Percentiles rank a stretch among this genome's conserved stretches.
Evolutionary conservation across 1,139 yeast genomes (phyloP).

Genomic region (Kodamaea fungicola): DNA sequence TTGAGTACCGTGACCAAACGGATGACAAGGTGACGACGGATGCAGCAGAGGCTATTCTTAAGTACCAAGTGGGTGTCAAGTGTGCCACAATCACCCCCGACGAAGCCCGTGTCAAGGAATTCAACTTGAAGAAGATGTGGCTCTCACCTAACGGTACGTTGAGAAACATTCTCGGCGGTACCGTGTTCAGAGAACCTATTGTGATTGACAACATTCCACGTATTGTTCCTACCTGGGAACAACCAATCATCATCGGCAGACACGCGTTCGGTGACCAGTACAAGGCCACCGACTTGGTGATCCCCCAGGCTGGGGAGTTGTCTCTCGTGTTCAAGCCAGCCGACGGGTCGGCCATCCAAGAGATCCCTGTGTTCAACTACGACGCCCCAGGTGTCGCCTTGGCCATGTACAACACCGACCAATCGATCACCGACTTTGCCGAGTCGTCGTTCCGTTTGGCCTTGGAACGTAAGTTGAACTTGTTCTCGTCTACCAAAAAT

Average conservation of each 20-base stretch:
- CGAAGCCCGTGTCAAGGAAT: conserved; percentile 76
- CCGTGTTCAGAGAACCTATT: conserved; percentile 82
- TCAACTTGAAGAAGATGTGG: conserved; percentile 78
- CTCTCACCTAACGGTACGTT: conserved; percentile 82
- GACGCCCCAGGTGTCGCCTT: conserved; percentile 69
- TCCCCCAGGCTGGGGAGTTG: conserved; percentile 66
- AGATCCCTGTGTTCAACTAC: conserved; percentile 57
- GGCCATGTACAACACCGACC: conserved; percentile 82
- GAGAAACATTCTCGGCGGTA: conserved; percentile 77
- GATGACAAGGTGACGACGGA: conserved; percentile 70
- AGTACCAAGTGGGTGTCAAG: conserved; percentile 78
- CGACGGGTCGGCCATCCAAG: conserved; percentile 48
- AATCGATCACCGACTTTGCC: conserved; percentile 75
- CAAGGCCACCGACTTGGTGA: conserved; percentile 71
- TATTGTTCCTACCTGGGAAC: conserved; percentile 73
- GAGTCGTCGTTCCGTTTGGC: conserved; percentile 78
- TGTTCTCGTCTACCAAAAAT: conserved; percentile 73
- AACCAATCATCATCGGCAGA: conserved; percentile 82
- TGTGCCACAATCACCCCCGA: conserved; percentile 89
- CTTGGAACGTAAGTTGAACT: conserved; percentile 57
- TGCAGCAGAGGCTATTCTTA: conserved; percentile 71
- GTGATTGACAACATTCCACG: conserved; percentile 75
- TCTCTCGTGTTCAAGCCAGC: conserved; percentile 63
- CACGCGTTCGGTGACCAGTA: conserved; percentile 86
- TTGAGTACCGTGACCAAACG: conserved; percentile 68